Evolutionary conservation across 345 rosid genomes (phyloP), one percentile per base, ranked within the genome.

Genomic region (Stellera chamaejasme): DNA sequence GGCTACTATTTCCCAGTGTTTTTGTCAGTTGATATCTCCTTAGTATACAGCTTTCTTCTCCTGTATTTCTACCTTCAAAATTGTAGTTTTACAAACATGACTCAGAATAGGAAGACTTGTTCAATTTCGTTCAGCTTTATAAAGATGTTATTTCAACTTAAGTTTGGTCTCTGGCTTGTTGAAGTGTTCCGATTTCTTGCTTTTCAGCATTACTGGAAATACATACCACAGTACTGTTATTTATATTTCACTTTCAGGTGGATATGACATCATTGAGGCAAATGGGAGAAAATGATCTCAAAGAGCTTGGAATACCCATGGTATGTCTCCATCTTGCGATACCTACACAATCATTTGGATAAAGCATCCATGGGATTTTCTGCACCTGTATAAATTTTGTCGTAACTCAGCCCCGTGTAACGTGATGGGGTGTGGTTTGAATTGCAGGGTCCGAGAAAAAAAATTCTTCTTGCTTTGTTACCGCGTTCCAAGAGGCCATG

Each of bases 231-330:
- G 2, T 8, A 32, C 7, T 32, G 4, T 32, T 32, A 32, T 27
- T 66, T 27, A 62, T 76, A 12, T 67, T 61, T 61, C 61, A 63
- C 54, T 32, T 32, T 27, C 79, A 93, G 99, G 83, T 93, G 68
- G 97, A 93, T 74, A 88, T 93, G 96, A 45, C 78, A 8, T 91
- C 91, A 15, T 70, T 93, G 69, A 89, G 69, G 80, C 97, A 84
- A 76, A 93, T 93, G 99, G 81, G 89, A 47, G 99, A 93, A 69
- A 77, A 67, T 51, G 97, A 93, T 69, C 82, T 93, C 44, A 93
- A 86, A 76, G 99, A 93, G 68, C 74, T 93, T 59, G 89, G 83
- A 66, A 89, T 92, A 71, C 99, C 99, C 51, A 93, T 89, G 99
- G 99, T 93, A 81, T 52, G 52, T 54, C 60, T 11, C 57, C 61